A percentile compares a stretch with the other conserved stretches of the same genome.
These are phyloP conservation scores for Monosporozyma yasuniensis DNA, from an alignment of 805 yeast species.

Conservation along the genomic window DNA sequence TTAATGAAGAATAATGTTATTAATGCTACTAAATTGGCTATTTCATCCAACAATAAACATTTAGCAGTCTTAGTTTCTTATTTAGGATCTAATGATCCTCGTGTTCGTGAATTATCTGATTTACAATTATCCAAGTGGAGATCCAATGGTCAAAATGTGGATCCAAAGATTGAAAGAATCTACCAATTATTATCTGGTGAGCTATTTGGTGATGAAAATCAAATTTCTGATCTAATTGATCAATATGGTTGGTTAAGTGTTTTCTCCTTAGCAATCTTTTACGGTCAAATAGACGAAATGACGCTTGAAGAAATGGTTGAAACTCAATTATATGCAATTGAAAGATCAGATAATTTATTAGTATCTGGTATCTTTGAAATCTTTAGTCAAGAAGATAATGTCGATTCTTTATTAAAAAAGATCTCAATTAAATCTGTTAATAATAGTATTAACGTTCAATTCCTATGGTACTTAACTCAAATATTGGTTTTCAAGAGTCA, in stretches of 20 bases:
- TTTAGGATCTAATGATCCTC: constrained; percentile 59
- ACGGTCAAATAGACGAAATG: constrained; percentile 41
- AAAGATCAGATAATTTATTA: constrained; percentile 5
- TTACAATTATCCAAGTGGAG: constrained; percentile 64
- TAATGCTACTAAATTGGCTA: constrained; percentile 55
- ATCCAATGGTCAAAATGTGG: constrained; percentile 30
- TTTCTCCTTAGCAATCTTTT: constrained; percentile 52
- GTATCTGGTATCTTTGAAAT: constrained; percentile 12
- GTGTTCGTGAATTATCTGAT: constrained; percentile 46
- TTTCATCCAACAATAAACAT: constrained; percentile 55
- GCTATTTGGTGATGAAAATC: constrained; percentile 22
- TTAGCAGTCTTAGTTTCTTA: constrained; percentile 61
- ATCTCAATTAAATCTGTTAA: constrained; percentile 2
- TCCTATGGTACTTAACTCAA: constrained; percentile 46
- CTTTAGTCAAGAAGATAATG: constrained; percentile 9
- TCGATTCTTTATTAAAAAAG: constrained; percentile 8
- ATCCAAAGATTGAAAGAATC: constrained; percentile 50
- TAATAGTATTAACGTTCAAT: constrained; percentile 24
- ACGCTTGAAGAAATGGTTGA: constrained; percentile 27
- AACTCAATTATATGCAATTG: constrained; percentile 8
- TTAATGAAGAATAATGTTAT: constrained; percentile 48
- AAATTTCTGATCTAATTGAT: constrained; percentile 30
- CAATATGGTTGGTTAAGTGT: constrained; percentile 60
- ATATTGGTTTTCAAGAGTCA: constrained; percentile 33
- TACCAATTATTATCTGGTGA: constrained; percentile 58